These are phyloP conservation scores for Acacia melanoxylon DNA, from an alignment of 306 rosid genomes.

Conservation along the genomic window DNA sequence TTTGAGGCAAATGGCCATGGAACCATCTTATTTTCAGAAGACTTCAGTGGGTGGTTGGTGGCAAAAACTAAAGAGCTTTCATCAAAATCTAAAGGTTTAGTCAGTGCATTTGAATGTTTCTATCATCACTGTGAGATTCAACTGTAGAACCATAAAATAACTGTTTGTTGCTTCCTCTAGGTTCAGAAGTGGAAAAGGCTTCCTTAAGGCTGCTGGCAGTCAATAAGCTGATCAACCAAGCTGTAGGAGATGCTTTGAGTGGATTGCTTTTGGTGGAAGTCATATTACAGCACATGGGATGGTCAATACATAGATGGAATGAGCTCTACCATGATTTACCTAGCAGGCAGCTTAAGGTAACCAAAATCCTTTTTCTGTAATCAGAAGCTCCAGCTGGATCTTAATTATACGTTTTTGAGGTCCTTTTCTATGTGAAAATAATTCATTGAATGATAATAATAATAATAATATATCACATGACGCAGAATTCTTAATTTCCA, in stretches of 20 bases:
- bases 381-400: slow-evolving; percentile 22
- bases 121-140: slow-evolving; percentile 22
- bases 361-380: background rate
- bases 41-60: slow-evolving; percentile 55
- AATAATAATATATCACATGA: background rate
- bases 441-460: background rate
- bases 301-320: slow-evolving; percentile 82
- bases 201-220: slow-evolving; percentile 74
- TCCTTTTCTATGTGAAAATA: slow-evolving; percentile 20
- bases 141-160: slow-evolving; percentile 20
- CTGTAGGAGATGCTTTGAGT: slow-evolving; percentile 93
- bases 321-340: slow-evolving; percentile 89
- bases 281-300: slow-evolving; percentile 68
- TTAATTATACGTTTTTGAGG: background rate
- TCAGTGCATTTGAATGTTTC: slow-evolving; percentile 23
- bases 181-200: slow-evolving; percentile 71
- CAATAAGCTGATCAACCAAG: slow-evolving; percentile 78
- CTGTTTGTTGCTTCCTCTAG: slow-evolving; percentile 42
- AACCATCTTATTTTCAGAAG: slow-evolving; percentile 80
- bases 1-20: slow-evolving; percentile 99
- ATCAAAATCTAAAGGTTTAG: slow-evolving; percentile 54
- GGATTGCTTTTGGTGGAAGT: slow-evolving; percentile 93
- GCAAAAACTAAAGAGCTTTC: slow-evolving; percentile 48
- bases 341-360: slow-evolving; percentile 87
- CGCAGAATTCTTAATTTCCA: slow-evolving; percentile 34